phyloP scores from a whole-genome alignment of 805 yeast genomes.

The Myxozyma geophila region DNA sequence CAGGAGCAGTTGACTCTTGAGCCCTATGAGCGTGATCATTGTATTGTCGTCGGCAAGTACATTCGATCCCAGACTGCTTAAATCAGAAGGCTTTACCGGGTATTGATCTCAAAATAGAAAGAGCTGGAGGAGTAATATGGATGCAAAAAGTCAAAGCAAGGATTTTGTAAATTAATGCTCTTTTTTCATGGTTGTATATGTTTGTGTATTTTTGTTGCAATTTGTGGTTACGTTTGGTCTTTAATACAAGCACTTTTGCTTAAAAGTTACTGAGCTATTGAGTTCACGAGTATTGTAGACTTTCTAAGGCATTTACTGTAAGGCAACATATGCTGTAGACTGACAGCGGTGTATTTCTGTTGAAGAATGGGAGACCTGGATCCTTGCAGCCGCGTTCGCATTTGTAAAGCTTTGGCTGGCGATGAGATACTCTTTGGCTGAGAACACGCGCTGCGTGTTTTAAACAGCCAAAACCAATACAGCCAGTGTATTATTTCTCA shows the following conservation, averaged over 20 bases:
- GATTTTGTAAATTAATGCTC: slow-evolving; percentile 29
- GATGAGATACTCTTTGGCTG: not conserved
- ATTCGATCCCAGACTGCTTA: slow-evolving; percentile 57
- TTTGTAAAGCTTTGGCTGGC: not conserved
- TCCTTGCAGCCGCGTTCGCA: not conserved
- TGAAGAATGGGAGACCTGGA: not conserved
- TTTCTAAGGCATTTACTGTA: too few relatives aligned
- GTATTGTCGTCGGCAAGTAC: slow-evolving; percentile 97
- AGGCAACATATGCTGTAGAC: too few relatives aligned
- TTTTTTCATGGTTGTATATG: slow-evolving; percentile 18
- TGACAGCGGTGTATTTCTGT: not conserved
- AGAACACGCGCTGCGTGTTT: not conserved
- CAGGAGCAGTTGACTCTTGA: slow-evolving; percentile 95
- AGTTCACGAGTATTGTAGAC: too few relatives aligned
- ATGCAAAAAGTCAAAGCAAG: slow-evolving; percentile 14
- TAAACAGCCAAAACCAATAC: not conserved
- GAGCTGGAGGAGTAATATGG: slow-evolving; percentile 12
- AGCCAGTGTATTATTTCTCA: not conserved
- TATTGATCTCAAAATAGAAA: not conserved
- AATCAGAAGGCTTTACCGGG: not conserved
- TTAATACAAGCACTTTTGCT: slow-evolving; percentile 1
- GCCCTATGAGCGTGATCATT: slow-evolving; percentile 99
- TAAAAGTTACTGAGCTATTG: too few relatives aligned
- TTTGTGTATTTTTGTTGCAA: slow-evolving; percentile 6
- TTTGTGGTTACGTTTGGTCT: slow-evolving; percentile 17